phyloP scores from a whole-genome alignment of 169 alveolate species.

The Babesia bovis region DNA sequence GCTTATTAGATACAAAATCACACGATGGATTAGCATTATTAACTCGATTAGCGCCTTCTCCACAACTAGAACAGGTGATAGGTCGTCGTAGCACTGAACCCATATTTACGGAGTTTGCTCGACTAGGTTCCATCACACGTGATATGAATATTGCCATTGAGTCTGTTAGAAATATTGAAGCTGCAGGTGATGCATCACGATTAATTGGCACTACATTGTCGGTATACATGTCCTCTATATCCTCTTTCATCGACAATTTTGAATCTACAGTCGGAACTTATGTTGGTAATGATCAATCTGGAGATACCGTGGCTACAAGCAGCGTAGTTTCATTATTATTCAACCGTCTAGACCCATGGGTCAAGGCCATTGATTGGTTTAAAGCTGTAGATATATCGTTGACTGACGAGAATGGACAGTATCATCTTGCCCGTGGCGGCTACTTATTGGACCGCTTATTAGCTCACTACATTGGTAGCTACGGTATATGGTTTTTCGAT shows the following conservation, averaged over 20 bases:
- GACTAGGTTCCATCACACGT: slow-evolving; percentile 11
- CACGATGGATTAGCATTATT: not conserved
- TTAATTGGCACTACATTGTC: slow-evolving; percentile 1
- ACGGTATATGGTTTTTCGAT: not conserved
- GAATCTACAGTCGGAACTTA: not conserved
- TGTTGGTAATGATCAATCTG: slow-evolving; percentile 1
- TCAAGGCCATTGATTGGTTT: slow-evolving; percentile 10
- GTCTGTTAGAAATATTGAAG: slow-evolving; percentile 7
- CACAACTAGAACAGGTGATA: not conserved
- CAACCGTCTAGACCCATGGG: slow-evolving; percentile 6
- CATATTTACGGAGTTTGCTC: not conserved
- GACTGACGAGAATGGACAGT: not conserved
- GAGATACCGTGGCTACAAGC: not conserved
- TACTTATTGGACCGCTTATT: slow-evolving; percentile 11
- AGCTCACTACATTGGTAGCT: slow-evolving; percentile 1
- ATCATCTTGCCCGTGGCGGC: not conserved
- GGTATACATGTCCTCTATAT: slow-evolving; percentile 4
- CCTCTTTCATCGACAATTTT: not conserved
- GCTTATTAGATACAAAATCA: not conserved
- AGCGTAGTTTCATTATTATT: slow-evolving; percentile 20
- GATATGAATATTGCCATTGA: slow-evolving; percentile 6
- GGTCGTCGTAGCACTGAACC: not conserved
- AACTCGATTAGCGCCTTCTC: not conserved
- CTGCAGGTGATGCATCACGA: not conserved
- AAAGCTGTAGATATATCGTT: not conserved